Evolutionary conservation across 2,329 filamentous ascomycete genomes (phyloP).

Genomic region (Chaetomiaceae sp.): DNA sequence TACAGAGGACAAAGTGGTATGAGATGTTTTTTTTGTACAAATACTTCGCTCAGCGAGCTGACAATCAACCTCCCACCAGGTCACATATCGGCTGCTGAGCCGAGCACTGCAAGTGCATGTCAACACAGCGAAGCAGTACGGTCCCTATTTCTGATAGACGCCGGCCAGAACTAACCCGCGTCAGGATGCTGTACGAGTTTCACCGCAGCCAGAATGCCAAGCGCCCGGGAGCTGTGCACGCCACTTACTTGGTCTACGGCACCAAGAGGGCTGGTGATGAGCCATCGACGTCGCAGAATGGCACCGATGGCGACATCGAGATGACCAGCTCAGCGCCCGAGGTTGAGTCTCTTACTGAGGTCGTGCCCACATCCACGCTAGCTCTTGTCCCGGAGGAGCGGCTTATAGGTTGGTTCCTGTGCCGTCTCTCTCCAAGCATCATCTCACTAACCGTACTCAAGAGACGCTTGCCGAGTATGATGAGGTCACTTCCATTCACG

Average conservation of each 20-base stretch:
- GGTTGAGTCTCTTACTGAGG: conserved; percentile 45
- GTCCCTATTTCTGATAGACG: background rate
- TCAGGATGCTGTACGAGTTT: conserved; percentile 83
- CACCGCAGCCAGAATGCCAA: conserved; percentile 72
- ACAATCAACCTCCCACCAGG: conserved; percentile 43
- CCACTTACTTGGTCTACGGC: conserved; percentile 86
- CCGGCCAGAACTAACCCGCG: conserved; percentile 6
- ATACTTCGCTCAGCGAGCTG: background rate
- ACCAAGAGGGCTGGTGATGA: conserved; percentile 44
- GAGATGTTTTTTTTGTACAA: conserved; percentile 25
- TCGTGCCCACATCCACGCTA: conserved; percentile 54
- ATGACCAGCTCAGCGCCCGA: conserved; percentile 64
- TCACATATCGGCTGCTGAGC: conserved; percentile 83
- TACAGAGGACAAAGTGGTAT: conserved; percentile 68
- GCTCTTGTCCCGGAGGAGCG: conserved; percentile 68
- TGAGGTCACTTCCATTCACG: conserved; percentile 71
- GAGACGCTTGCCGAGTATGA: conserved; percentile 65
- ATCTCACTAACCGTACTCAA: conserved; percentile 34
- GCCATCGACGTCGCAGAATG: conserved; percentile 21
- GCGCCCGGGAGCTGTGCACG: conserved; percentile 71
- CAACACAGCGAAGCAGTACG: conserved; percentile 83
- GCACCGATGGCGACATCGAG: conserved; percentile 61
- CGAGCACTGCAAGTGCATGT: conserved; percentile 78
- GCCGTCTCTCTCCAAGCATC: background rate
- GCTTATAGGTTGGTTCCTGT: conserved; percentile 52